Evolutionary conservation across 495 filamentous ascomycete genomes (phyloP).

Genomic region (Durotheca rogersii): DNA sequence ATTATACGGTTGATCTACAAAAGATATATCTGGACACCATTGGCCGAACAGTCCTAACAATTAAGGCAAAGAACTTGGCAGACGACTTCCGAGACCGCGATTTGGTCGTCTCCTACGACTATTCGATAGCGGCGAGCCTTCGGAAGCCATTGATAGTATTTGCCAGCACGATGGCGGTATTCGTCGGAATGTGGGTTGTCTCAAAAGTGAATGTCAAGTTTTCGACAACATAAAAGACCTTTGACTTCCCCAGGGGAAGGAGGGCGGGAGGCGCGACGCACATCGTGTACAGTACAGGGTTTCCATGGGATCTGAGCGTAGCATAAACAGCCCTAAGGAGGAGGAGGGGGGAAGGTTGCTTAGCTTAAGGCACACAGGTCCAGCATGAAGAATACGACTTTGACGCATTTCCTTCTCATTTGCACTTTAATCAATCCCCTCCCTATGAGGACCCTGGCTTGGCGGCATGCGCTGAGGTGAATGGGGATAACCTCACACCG

Average conservation of each 20-base stretch:
- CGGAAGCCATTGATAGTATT: conserved; percentile 87
- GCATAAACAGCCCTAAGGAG: conserved; percentile 23
- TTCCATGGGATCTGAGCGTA: conserved; percentile 25
- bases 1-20: conserved; percentile 50
- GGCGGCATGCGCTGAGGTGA: too few species aligned
- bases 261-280: too few species aligned
- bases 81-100: conserved; percentile 83
- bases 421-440: too few species aligned
- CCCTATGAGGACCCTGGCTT: too few species aligned
- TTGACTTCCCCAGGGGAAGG: conserved; percentile 21
- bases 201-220: conserved; percentile 67
- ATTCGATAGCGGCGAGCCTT: conserved; percentile 69
- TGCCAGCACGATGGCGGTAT: conserved; percentile 68
- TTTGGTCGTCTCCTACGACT: conserved; percentile 85
- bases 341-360: too few species aligned
- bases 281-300: conserved; percentile 24
- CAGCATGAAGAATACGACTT: conserved; percentile 22
- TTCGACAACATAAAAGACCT: conserved; percentile 35
- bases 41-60: conserved; percentile 78
- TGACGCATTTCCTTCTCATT: too few species aligned
- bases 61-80: conserved; percentile 81
- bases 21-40: conserved; percentile 93
- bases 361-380: conserved; percentile 21
- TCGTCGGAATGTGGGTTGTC: conserved; percentile 72
- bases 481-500: too few species aligned